Conservation (phyloP, 495 filamentous ascomycete genomes). For the Penicillium silybi region DNA sequence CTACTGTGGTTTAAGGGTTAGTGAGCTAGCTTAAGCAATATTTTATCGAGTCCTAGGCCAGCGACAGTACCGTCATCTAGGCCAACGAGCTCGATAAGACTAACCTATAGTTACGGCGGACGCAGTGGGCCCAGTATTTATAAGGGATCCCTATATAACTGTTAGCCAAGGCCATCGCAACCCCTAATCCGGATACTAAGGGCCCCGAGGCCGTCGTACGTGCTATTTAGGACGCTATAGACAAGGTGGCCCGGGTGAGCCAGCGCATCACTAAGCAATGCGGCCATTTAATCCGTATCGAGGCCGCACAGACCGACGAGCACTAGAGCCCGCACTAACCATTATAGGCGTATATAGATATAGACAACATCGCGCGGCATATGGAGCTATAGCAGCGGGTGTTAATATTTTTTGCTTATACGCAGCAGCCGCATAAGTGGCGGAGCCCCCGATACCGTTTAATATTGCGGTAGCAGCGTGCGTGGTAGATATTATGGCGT, state of each 20-base stretch:
- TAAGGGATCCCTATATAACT: neutral
- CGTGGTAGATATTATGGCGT: neutral
- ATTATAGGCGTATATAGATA: constrained; percentile 9
- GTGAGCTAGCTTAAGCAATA: too few relatives aligned
- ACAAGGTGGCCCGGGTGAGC: constrained; percentile 1
- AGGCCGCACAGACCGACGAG: neutral
- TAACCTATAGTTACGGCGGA: too few relatives aligned
- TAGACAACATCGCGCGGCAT: constrained; percentile 1
- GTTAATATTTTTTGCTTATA: constrained; percentile 8
- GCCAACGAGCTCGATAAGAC: neutral
- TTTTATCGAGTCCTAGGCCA: too few relatives aligned
- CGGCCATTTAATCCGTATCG: too few relatives aligned
- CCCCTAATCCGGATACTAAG: neutral
- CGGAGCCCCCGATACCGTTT: too few relatives aligned
- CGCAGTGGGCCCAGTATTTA: too few relatives aligned
- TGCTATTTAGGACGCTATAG: constrained; percentile 1
- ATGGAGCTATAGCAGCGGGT: constrained; percentile 14
- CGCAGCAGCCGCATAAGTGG: too few relatives aligned
- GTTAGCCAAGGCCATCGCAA: neutral
- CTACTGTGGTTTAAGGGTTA: too few relatives aligned
- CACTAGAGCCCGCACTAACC: constrained; percentile 1
- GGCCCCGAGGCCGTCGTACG: too few relatives aligned
- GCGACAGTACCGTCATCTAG: neutral
- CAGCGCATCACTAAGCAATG: constrained; percentile 5
- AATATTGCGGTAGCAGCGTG: neutral